Evolutionary conservation across 208 protist species (phyloP), one percentile per base, ranked within the genome.

Genomic region (Wallacemonas rigidus): DNA sequence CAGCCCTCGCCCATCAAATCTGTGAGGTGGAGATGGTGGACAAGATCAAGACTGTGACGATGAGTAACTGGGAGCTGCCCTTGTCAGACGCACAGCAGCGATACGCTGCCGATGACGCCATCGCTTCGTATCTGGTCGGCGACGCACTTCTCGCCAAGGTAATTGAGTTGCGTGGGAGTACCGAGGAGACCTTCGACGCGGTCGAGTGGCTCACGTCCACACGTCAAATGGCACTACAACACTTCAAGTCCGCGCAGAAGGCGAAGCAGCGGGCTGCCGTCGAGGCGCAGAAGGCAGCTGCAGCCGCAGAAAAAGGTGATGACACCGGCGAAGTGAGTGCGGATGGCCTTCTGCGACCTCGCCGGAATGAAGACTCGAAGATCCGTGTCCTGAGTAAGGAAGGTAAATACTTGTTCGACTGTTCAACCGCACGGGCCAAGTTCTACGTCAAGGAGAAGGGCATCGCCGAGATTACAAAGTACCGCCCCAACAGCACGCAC

Each of bases 1-100:
- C 74, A 17, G 72, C 65, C 5, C 70, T 91, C 12, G 64, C 76
- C 0, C 14, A 71, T 14, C 74, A 53, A 12, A 61, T 88, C 2
- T 71, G 53, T 0, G 54, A 60, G 12, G 14, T 85, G 38, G 11
- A 44, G 6, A 88, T 88, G 43, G 35, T 70, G 12, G 71, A 79
- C 51, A 87, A 86, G 73, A 40, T 74, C 62, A 69, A 79, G 6
- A 63, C 40, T 1, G 72, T 88, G 7, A 82, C 81, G 9, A 58
- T 78, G 11, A 88, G 80, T 75, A 87, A 91, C 65, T 91, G 86
- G 86, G 86, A 91, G 67, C 69, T 79, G n/a, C 68, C 51, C 8
- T 80, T 91, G 15, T 44, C 38, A 26, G 12, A 63, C 3, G 38
- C 2, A 5, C 72, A 84, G 57, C 38, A 80, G n/a, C 56, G 72